These are phyloP conservation scores for Amanita muscaria DNA, from an alignment of 768 basidiomycete species.

Conservation along the genomic window DNA sequence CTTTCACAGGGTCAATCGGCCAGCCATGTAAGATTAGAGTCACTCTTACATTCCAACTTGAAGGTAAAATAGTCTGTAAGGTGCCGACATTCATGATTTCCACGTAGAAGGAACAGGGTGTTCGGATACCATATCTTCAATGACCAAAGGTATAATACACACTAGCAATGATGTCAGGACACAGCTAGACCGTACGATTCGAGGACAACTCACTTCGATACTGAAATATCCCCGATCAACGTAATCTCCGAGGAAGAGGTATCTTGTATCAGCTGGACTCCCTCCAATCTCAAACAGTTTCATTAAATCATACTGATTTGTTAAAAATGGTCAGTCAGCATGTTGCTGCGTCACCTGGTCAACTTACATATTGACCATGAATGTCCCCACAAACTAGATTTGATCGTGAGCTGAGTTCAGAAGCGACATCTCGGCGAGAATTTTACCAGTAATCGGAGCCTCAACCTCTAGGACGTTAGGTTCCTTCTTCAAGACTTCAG, in stretches of 20 bases:
- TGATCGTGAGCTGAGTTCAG: conserved; percentile 5
- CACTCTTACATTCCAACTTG: conserved; percentile 88
- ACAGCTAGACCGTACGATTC: neutral
- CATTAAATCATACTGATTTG: conserved; percentile 79
- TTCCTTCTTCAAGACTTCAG: conserved; percentile 74
- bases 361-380: conserved; percentile 94
- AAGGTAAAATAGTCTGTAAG: conserved; percentile 98
- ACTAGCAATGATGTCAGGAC: conserved; percentile 42
- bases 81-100: conserved; percentile 98
- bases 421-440: neutral
- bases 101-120: conserved; percentile 91
- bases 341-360: conserved; percentile 4
- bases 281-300: conserved; percentile 93
- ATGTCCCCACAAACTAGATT: conserved; percentile 91
- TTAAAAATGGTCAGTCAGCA: conserved; percentile 10
- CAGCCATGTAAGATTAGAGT: neutral
- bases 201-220: conserved; percentile 55
- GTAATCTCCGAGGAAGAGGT: conserved; percentile 89
- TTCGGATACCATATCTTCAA: conserved; percentile 99
- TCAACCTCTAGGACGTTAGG: conserved; percentile 90
- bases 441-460: conserved; percentile 91
- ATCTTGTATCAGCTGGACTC: conserved; percentile 88
- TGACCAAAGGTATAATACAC: conserved; percentile 95
- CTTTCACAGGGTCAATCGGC: conserved; percentile 29
- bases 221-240: conserved; percentile 93